Evolutionary conservation across 768 basidiomycete species (phyloP).

Genomic region (Tylopilus plumbeoviolaceoides): DNA sequence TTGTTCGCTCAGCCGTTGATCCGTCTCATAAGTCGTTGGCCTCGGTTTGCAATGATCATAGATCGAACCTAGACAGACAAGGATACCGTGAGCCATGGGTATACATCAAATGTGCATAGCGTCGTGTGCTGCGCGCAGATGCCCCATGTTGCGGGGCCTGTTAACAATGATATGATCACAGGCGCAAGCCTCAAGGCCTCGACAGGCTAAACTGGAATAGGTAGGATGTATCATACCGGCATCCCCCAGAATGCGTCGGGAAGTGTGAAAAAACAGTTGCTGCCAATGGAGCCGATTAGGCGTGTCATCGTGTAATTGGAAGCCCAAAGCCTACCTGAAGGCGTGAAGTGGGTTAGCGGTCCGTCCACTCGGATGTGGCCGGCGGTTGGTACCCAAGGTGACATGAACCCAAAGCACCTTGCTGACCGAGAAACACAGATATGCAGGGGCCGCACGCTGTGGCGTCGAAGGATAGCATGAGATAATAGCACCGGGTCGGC

Average conservation of each 20-base stretch:
- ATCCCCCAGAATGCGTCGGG: too few relatives aligned
- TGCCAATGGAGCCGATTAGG: not conserved
- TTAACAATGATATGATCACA: not conserved
- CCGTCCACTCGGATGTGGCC: not conserved
- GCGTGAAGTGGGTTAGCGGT: not conserved
- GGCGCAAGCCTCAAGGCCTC: not conserved
- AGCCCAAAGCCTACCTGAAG: too few relatives aligned
- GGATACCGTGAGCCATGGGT: not conserved
- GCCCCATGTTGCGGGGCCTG: not conserved
- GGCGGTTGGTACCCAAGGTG: not conserved
- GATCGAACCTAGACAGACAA: not conserved
- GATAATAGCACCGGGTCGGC: not conserved
- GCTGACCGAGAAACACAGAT: not conserved
- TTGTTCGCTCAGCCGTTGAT: not conserved
- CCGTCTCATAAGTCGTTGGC: too few relatives aligned
- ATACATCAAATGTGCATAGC: not conserved
- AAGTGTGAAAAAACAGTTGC: not conserved
- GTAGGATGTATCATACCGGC: too few relatives aligned
- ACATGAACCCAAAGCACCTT: too few relatives aligned
- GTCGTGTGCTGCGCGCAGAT: not conserved
- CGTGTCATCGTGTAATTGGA: not conserved
- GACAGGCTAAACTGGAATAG: not conserved
- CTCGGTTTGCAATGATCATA: not conserved
- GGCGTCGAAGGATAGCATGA: slow-evolving; percentile 2
- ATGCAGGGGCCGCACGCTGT: not conserved